These are phyloP conservation scores for Spongiforma sp. DNA, from an alignment of 1,284 basidiomycete genomes.

Conservation along the genomic window DNA sequence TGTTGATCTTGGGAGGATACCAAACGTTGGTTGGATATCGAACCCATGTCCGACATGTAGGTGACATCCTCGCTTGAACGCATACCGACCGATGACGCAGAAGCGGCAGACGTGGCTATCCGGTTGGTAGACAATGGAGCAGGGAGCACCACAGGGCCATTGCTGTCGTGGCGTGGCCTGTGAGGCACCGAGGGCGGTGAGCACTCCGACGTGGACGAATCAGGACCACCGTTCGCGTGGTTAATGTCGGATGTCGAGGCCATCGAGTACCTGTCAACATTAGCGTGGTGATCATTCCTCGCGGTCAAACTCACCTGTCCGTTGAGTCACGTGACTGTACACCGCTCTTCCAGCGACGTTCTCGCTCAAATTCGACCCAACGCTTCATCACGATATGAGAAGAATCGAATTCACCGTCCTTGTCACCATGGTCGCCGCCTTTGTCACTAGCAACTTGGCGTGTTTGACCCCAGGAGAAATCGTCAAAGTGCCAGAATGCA, in stretches of 20 bases:
- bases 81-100: slow-evolving; percentile 59
- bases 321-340: slow-evolving; percentile 83
- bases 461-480: slow-evolving; percentile 99
- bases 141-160: slow-evolving; percentile 71
- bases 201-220: slow-evolving; percentile 71
- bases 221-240: slow-evolving; percentile 51
- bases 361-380: slow-evolving; percentile 98
- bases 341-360: slow-evolving; percentile 91
- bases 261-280: slow-evolving; percentile 73
- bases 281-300: slow-evolving; percentile 21
- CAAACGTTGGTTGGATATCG: slow-evolving; percentile 62
- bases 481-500: slow-evolving; percentile 99
- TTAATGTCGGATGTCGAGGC: slow-evolving; percentile 79
- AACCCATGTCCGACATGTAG: slow-evolving; percentile 56
- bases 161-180: slow-evolving; percentile 67
- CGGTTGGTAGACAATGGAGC: slow-evolving; percentile 65
- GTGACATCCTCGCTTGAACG: slow-evolving; percentile 69
- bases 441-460: slow-evolving; percentile 83
- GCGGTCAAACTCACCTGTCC: slow-evolving; percentile 21
- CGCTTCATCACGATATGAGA: slow-evolving; percentile 98
- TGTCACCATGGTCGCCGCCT: slow-evolving; percentile 80
- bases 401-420: slow-evolving; percentile 96
- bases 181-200: slow-evolving; percentile 44
- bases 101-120: slow-evolving; percentile 46
- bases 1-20: slow-evolving; percentile 57